Evolutionary conservation across 2,329 filamentous ascomycete genomes (phyloP), one percentile per base, ranked within the genome.

Genomic region (Trichoderma semiorbis): DNA sequence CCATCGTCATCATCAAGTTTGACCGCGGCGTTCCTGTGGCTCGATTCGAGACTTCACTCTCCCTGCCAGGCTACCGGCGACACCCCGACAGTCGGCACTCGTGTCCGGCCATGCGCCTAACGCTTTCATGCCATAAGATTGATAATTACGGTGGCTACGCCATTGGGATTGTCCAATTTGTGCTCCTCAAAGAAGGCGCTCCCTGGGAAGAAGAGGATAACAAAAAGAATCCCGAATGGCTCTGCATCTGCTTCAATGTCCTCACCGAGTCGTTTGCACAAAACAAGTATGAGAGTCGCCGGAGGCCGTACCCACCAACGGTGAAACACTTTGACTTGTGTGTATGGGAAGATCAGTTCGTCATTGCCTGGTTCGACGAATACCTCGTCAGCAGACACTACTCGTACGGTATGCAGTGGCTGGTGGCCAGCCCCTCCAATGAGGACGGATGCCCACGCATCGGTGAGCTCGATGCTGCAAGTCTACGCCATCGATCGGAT

Each of bases 341-440:
- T 7, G 71, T 39, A 3, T 72, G 71, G 71, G 71, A 71, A 12
- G 71, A 72, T 34, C 61, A 72, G 32, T 63, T 72, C 7, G n/a
- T 72, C 55, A 72, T 72, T 14, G 34, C 68, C 18, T 72, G 71
- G 71, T 72, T 71, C n/a, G 71, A 72, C 61, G 71, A 72, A 28
- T 72, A 72, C 14, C 71, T 72, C 30, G 67, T 72, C 21, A 70
- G 67, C 57, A 30, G 61, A 18, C 61, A 71, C 21, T 72, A 72
- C n/a, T 58, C 68, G 6, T 70, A 72, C 47, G 53, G 71, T 7
- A 67, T 72, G 61, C 36, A 72, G 43, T 72, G 68, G 67, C 62
- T 72, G 21, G 62, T 62, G 18, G 39, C 63, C 2, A 67, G 32
- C 18, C 60, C 55, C 30, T 14, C 61, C 8, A 28, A 65, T 2